Base-by-base conservation (phyloP, 2,329 filamentous ascomycete species). In the Aspergillus tanneri region DNA sequence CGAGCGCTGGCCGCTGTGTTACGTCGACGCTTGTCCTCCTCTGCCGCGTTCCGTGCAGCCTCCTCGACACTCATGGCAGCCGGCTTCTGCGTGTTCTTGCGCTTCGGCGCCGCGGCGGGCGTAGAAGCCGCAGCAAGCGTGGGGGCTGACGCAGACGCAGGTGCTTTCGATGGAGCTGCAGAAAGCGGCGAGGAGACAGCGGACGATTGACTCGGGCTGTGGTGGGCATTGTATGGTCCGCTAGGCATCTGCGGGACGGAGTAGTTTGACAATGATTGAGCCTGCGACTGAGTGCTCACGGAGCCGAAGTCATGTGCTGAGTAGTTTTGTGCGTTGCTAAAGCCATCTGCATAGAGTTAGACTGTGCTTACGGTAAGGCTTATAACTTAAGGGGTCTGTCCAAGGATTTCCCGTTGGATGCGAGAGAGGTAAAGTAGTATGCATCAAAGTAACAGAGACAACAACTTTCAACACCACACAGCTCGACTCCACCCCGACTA, bases 1-100 rank as follows among this genome's bases (percentile, higher is more conserved):
- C 90, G 86, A n/a, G 90, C 90, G 57, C 86, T 90, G 42, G 90
- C 90, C 12, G 90, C 90, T 1, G 90, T 95, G 73, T 95, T 95
- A 52, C 90, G 85, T 52, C 89, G 84, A 47, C 90, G 86, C 78
- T 95, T 95, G 69, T 95, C 90, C 72, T 95, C 90, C 67, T 95
- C 90, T 16, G 90, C 89, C n/a, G 84, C 85, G 3, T 85, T 55
- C 21, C 87, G 84, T 8, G 86, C 84, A 34, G 81, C 78, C 50
- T 90, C 87, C 67, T 91, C 87, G 24, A 86, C 79, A 61, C 69
- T 81, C 40, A 78, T 68, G 38, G 59, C 52, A 69, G 55, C 51
- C 0, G 57, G 38, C 50, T 69, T 65, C 19, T 67, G 59, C 3
- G 77, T 60, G 49, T 63, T 61, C 54, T 70, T 70, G 52, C 67